Percentiles rank a stretch among this genome's conserved stretches.
Conservation (phyloP, 805 yeast species). For the Danielia reshetovae region DNA sequence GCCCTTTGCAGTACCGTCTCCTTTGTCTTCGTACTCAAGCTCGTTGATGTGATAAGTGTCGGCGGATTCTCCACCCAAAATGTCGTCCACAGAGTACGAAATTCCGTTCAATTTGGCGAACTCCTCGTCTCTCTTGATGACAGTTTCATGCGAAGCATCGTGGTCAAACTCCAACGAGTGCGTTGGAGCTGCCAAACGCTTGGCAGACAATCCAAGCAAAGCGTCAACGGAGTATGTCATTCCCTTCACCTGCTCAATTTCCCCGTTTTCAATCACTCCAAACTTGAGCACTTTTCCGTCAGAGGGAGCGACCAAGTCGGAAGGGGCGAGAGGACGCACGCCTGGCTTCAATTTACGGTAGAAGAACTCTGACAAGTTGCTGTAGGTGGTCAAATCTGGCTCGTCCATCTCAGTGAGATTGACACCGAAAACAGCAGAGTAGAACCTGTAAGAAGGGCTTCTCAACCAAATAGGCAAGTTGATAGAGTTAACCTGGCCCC, state of each 20-base stretch:
- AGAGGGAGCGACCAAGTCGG: slow-evolving; percentile 79
- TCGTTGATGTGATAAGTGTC: slow-evolving; percentile 43
- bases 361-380: slow-evolving; percentile 86
- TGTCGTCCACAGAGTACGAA: slow-evolving; percentile 62
- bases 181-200: slow-evolving; percentile 51
- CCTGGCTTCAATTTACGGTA: slow-evolving; percentile 78
- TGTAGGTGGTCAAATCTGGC: slow-evolving; percentile 68
- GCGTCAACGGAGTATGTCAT: slow-evolving; percentile 89
- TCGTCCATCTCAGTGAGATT: slow-evolving; percentile 86
- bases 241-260: slow-evolving; percentile 96
- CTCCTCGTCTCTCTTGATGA: slow-evolving; percentile 56
- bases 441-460: slow-evolving; percentile 73
- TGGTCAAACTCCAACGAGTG: slow-evolving; percentile 45
- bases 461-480: slow-evolving; percentile 87
- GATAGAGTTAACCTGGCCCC: slow-evolving; percentile 89
- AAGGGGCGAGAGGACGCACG: slow-evolving; percentile 66
- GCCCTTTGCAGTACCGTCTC: slow-evolving; percentile 54
- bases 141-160: slow-evolving; percentile 36
- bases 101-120: slow-evolving; percentile 80
- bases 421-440: slow-evolving; percentile 79
- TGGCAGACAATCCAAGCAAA: slow-evolving; percentile 63
- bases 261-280: slow-evolving; percentile 77
- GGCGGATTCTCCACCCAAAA: slow-evolving; percentile 52
- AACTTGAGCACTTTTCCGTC: slow-evolving; percentile 88
- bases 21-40: slow-evolving; percentile 55